These are phyloP conservation scores for Exophiala bonariae DNA, from an alignment of 2,329 filamentous ascomycete species.

Conservation along the genomic window DNA sequence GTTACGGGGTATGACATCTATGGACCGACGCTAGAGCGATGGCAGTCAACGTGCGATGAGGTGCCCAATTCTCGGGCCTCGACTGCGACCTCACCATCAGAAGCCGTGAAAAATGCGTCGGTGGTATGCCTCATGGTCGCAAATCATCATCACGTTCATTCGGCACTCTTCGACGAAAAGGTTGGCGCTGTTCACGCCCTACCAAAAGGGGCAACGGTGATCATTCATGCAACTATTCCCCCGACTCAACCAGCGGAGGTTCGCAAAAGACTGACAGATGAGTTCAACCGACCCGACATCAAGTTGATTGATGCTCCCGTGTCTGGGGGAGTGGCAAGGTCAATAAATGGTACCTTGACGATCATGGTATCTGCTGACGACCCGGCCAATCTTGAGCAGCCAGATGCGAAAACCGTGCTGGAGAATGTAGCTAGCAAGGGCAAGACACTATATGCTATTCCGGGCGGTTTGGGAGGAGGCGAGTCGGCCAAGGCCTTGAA, in stretches of 20 bases:
- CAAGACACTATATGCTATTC: conserved; percentile 65
- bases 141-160: conserved; percentile 67
- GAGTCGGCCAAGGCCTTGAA: conserved; percentile 66
- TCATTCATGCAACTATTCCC: conserved; percentile 71
- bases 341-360: conserved; percentile 69
- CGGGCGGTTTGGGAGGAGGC: conserved; percentile 60
- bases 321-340: conserved; percentile 67
- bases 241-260: conserved; percentile 65
- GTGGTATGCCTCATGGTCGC: conserved; percentile 66
- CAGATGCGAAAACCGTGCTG: conserved; percentile 58
- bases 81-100: conserved; percentile 59
- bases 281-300: conserved; percentile 61
- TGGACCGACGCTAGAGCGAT: conserved; percentile 64
- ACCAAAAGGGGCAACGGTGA: conserved; percentile 59
- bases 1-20: conserved; percentile 74
- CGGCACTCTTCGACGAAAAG: conserved; percentile 61
- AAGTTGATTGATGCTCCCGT: conserved; percentile 71
- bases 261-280: conserved; percentile 52
- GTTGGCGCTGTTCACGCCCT: conserved; percentile 51
- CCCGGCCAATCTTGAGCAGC: conserved; percentile 52
- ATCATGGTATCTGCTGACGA: conserved; percentile 69
- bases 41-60: conserved; percentile 62
- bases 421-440: conserved; percentile 58
- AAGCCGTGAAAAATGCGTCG: conserved; percentile 50
- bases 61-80: conserved; percentile 61